Base-by-base conservation (phyloP, 495 filamentous ascomycete genomes). In the Hyaloscypha variabilis region DNA sequence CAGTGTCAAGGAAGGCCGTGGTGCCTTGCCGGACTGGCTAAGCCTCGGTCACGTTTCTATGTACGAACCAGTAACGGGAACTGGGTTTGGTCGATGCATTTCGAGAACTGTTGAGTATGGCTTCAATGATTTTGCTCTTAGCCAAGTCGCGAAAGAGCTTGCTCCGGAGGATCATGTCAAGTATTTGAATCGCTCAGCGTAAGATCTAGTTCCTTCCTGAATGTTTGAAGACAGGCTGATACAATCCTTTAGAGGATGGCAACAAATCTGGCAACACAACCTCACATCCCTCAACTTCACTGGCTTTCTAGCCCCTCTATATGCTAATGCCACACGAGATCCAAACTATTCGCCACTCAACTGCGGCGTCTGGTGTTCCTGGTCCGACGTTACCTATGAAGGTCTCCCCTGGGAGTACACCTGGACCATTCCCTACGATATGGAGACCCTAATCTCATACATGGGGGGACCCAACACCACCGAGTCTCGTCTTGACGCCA, bases 61-160 rank as follows among this genome's bases (percentile, higher is more conserved):
- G 31, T 34, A 34, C 13, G 31, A 34, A 8, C 31, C 31, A 1
- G 31, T 34, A 3, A 13, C 31, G 8, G 31, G 31, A 34, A 78
- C 90, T 46, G 87, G 90, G 65, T 86, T 83, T 51, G 88, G 91
- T 71, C 79, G 90, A 11, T 86, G 82, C 69, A 81, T 93, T 26
- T 90, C 87, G 1, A 77, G 90, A 10, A 92, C 90, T 0, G 81
- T 92, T 0, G 90, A 92, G 70, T 92, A 93, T 75, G 82, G 87
- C 4, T 90, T 92, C 70, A 87, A 92, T 67, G 90, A 93, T 73
- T 93, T 89, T 69, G 86, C 83, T 64, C 88, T 92, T 60, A 77
- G 88, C 1, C 80, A 87, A 66, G 83, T 91, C 0, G 62, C 58
- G 83, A 83, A 8, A 82, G 87, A 30, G 61, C 71, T 89, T 49